Evolutionary conservation across 371 early-diverging fungal genomes (phyloP).

Genomic region (Rhizopus sp.): DNA sequence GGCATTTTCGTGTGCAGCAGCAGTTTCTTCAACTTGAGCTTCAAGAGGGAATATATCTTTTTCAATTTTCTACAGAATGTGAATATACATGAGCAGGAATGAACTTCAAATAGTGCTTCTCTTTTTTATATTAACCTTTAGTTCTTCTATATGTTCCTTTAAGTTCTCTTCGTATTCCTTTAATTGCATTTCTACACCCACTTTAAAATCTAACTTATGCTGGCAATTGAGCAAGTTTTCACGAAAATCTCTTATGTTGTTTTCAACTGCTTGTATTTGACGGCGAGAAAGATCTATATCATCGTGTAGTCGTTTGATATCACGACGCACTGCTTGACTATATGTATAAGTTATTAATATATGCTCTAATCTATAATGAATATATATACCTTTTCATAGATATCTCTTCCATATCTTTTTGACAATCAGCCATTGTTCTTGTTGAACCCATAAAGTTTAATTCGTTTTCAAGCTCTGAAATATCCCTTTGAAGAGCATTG

Average conservation of each 20-base stretch:
- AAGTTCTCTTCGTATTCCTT: slow-evolving; percentile 32
- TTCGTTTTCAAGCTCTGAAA: slow-evolving; percentile 57
- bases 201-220: slow-evolving; percentile 21
- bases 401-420: slow-evolving; percentile 58
- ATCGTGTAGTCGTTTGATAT: slow-evolving; percentile 55
- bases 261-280: slow-evolving; percentile 50
- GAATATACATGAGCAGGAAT: background rate
- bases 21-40: slow-evolving; percentile 26
- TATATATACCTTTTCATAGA: slow-evolving; percentile 47
- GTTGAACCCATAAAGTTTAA: slow-evolving; percentile 61
- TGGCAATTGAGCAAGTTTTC: slow-evolving; percentile 39
- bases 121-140: slow-evolving; percentile 10
- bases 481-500: slow-evolving; percentile 35
- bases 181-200: slow-evolving; percentile 12
- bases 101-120: background rate
- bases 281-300: slow-evolving; percentile 45
- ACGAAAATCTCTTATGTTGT: slow-evolving; percentile 45
- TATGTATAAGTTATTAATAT: slow-evolving; percentile 3
- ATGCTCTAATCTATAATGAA: background rate
- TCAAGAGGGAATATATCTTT: slow-evolving; percentile 15
- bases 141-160: slow-evolving; percentile 9
- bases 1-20: slow-evolving; percentile 34
- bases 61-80: slow-evolving; percentile 10
- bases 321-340: slow-evolving; percentile 35
- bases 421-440: slow-evolving; percentile 69